Evolutionary conservation across 2,329 filamentous ascomycete species (phyloP).

Genomic region (Emmonsiellopsis sp.): DNA sequence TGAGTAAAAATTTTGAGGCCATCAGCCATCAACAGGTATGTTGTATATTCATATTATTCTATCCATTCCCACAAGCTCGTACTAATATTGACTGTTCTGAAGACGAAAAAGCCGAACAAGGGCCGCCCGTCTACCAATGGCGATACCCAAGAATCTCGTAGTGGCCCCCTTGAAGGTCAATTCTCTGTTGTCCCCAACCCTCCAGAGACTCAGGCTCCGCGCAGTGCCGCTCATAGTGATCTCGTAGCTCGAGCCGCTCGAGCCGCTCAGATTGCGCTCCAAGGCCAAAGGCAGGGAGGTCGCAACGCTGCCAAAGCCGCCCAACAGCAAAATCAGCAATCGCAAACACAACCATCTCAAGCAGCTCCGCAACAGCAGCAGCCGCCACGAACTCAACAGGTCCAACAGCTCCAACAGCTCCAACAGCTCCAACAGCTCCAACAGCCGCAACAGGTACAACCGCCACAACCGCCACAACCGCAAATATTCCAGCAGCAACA

Average conservation of each 20-base stretch:
- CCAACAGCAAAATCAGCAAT: neutral
- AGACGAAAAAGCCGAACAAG: slow-evolving; percentile 32
- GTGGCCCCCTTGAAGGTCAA: slow-evolving; percentile 31
- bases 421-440: slow-evolving; percentile 23
- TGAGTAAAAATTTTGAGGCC: slow-evolving; percentile 49
- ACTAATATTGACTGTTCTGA: slow-evolving; percentile 13
- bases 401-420: slow-evolving; percentile 22
- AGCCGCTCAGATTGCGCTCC: slow-evolving; percentile 39
- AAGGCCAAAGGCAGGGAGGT: slow-evolving; percentile 26
- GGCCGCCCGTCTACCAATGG: slow-evolving; percentile 27
- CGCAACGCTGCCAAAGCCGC: slow-evolving; percentile 5
- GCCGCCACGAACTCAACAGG: slow-evolving; percentile 21
- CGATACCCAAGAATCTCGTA: slow-evolving; percentile 26
- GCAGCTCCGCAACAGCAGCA: slow-evolving; percentile 24
- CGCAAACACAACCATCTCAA: slow-evolving; percentile 14
- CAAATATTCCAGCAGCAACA: slow-evolving; percentile 11
- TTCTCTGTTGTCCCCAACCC: slow-evolving; percentile 29
- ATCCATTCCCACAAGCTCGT: neutral
- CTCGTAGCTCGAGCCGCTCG: slow-evolving; percentile 39
- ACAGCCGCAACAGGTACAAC: slow-evolving; percentile 23
- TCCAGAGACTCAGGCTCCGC: slow-evolving; percentile 27
- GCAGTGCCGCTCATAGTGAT: slow-evolving; percentile 31
- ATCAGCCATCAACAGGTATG: slow-evolving; percentile 40
- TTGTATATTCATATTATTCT: slow-evolving; percentile 3
- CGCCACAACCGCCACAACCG: slow-evolving; percentile 13